Evolutionary conservation across 495 filamentous ascomycete species (phyloP), one percentile per base, ranked within the genome.

Genomic region (Penicillium nucicola): DNA sequence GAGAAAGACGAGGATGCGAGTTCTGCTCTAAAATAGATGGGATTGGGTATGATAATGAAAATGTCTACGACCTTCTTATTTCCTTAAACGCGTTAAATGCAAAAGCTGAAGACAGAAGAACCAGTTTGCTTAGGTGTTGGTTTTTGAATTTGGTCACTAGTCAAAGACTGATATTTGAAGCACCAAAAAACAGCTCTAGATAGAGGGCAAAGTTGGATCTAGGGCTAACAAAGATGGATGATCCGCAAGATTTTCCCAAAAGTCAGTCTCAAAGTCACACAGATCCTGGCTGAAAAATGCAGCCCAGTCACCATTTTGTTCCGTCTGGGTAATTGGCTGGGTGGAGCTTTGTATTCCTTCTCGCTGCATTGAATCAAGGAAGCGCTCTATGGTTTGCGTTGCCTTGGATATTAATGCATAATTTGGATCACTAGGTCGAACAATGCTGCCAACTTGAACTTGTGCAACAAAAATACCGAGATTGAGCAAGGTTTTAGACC

Each of bases 381-480:
- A 65, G 14, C 57, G 53, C 42, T 66, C 58, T 5, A 69, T 69
- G 0, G 66, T 67, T 12, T 61, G 61, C 4, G 64, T 61, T 11
- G 66, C 63, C 40, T 62, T 66, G 20, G 61, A 65, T 0, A 69
- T 44, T 25, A 69, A 38, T 2, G 58, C 63, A 41, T 64, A 74
- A 32, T 70, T 72, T 0, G 70, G 69, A 39, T 74, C 68, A 12
- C 61, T 65, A 0, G 49, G 55, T 33, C 52, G 57, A 11, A 74
- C 61, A 17, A 71, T 56, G 9, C 62, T 61, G 6, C 70, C 70
- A 2, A 62, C 61, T 25, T 70, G 57, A 1, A 72, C 58, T 42
- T 72, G 68, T 2, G 66, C 70, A 4, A 70, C 70, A n/a, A 74
- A 66, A 7, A 71, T 65, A 20, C 57, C 68, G 5, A 74, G 55